Base-by-base conservation (phyloP, 2,329 filamentous ascomycete genomes). In the Apiospora sp. region DNA sequence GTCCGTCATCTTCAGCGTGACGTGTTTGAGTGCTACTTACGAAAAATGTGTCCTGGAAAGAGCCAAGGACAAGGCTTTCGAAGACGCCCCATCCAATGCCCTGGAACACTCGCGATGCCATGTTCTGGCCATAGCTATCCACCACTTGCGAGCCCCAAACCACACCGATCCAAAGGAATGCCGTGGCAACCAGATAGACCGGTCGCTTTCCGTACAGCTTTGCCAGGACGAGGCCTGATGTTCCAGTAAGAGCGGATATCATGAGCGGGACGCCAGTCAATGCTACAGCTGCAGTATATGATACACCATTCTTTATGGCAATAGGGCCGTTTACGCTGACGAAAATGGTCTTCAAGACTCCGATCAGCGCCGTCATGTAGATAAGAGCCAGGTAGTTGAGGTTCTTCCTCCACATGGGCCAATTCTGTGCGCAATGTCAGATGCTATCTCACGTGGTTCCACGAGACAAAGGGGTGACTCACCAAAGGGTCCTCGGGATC, bases 51-150 rank as follows among this genome's bases (percentile, higher is more conserved):
- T 91, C 89, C 67, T 88, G 84, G 68, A 91, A 87, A 1, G 86
- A 87, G 1, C 83, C 84, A 44, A 87, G 79, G 43, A 89, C 82
- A 51, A 91, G 79, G 6, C 84, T 86, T 75, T 91, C 89, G 73
- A 90, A 89, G 14, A 86, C 85, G 7, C 89, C 89, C 87, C 89
- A 90, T n/a, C 86, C 89, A 0, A 91, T 71, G 0, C 88, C 88
- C 76, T 90, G 88, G 46, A 91, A 83, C 24, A 89, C 77, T 13
- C 89, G 84, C 2, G 88, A 86, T 0, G 83, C 84, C 84, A 90
- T 85, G 76, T 86, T 86, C 71, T 86, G 82, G 12, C 79, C 81
- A 71, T 85, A 87, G 74, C 79, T 84, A 68, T 78, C 77, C 8
- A 77, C 76, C 6, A 86, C 82, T 24, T 82, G 81, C 73, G 85